Base-by-base conservation (phyloP, 1,139 yeast species). In the Kodamaea plutei region DNA sequence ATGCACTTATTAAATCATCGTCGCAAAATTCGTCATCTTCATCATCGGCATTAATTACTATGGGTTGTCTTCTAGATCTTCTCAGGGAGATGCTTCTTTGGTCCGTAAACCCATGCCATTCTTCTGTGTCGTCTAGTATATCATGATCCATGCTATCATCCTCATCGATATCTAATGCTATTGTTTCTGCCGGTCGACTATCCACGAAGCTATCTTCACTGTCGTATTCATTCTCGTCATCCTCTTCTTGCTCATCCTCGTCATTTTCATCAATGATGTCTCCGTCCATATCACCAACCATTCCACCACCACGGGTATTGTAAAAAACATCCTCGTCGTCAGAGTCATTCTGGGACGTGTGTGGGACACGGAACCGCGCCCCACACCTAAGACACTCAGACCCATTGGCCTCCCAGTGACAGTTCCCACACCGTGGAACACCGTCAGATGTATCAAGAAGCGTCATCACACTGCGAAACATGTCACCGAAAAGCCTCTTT, bases 341-440 rank as follows among this genome's bases (percentile, higher is more conserved):
- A 9, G 30, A 19, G 37, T 41, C 46, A 26, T 57, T 62, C 16
- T 48, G 53, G 11, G 14, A 8, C 7, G 4, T 15, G 13, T 16
- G 15, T 1, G 64, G 55, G n/a, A 47, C 39, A 16, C 64, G 46
- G 37, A 69, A 63, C 16, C 65, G 45, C 2, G 66, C 54, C 3
- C 75, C 74, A 48, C 85, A 79, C 41, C 76, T 75, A 6, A 69
- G 56, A 44, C 85, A 79, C 22, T 52, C 57, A 4, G 64, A 55
- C 0, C 81, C 80, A 39, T 65, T 70, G 3, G 83, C 77, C 50
- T 85, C 95, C 94, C 94, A 84, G 45, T 79, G 85, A 52, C 95
- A 85, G 34, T 73, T 69, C 2, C 85, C 76, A 50, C 95, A 85
- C 34, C 95, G 59, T 0, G 83, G 76, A 6, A 85, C 88, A 2